Base-by-base conservation (phyloP, 1,284 basidiomycete species). In the Moesziomyces globuligerus region DNA sequence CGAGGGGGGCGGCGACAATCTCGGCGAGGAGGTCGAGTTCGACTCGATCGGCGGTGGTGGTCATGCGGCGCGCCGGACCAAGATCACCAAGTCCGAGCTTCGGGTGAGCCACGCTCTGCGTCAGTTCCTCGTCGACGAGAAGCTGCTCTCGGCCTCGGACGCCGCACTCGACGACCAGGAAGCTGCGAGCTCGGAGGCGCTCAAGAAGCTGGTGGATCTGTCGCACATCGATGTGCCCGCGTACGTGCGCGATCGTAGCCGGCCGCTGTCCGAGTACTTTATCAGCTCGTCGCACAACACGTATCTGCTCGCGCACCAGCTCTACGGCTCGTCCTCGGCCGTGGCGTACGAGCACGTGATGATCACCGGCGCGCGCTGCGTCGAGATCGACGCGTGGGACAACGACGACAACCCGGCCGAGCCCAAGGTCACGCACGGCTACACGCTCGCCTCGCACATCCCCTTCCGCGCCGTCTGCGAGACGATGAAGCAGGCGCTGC, bases 341-440 rank as follows among this genome's bases (percentile, higher is more conserved):
- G 83, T 84, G 1, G 85, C 85, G 0, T 90, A 90, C 74, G 86
- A 84, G 4, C 86, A 88, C 60, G 87, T 89, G 38, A 81, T 89
- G 15, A 82, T 82, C 24, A 84, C 86, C 5, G 84, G 86, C 42
- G 87, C 85, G 5, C 85, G 88, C 34, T 89, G 88, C 73, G 87
- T 90, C 81, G 89, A 90, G 78, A 88, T 90, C 55, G 89, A 90
- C 71, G 88, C 88, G 15, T 90, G 89, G 89, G 85, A 87, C 11
- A 60, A 72, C 15, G 76, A 78, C 0, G 48, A 68, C 21, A 85
- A 86, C 5, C 83, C 84, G 3, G 82, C 85, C 41, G 87, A 86
- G 11, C 85, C 86, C 24, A 83, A 88, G 49, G 88, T 89, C 29
- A 89, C 87, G 0, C 89, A 89, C 69, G 74, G 73, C 1, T 73